A percentile compares a stretch with the other conserved stretches of the same genome.
phyloP scores from a whole-genome alignment of 75 land plant species.

The Picea glauca region DNA sequence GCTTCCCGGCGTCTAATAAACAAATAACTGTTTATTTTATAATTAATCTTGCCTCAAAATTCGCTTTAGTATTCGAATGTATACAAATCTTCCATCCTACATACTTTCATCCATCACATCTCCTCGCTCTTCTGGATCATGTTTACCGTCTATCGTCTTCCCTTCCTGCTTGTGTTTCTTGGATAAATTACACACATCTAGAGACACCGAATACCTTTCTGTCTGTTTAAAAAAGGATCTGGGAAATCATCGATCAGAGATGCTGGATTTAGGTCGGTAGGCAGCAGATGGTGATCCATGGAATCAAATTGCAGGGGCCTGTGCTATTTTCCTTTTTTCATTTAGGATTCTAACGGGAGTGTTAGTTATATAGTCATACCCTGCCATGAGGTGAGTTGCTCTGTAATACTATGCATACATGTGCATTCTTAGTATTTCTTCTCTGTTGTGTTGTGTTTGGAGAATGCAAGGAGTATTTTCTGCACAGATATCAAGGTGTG shows the following conservation, averaged over 20 bases:
- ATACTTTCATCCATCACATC: too few relatives aligned
- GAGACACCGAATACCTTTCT: too few relatives aligned
- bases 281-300: not conserved
- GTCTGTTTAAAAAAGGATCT: too few relatives aligned
- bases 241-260: not conserved
- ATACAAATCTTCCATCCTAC: too few relatives aligned
- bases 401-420: not conserved
- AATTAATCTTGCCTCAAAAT: too few relatives aligned
- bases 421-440: not conserved
- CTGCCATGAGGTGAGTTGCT: constrained; percentile 8
- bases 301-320: not conserved
- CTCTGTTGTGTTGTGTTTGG: not conserved
- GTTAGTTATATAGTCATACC: not conserved
- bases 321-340: not conserved
- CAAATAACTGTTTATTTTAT: too few relatives aligned
- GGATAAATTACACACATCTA: too few relatives aligned
- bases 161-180: too few relatives aligned
- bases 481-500: constrained; percentile 1
- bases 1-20: too few relatives aligned
- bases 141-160: too few relatives aligned
- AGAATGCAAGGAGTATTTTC: not conserved
- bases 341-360: not conserved
- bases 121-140: too few relatives aligned
- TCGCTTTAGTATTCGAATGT: too few relatives aligned
- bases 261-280: not conserved